Base-by-base conservation (phyloP, 2,329 filamentous ascomycete species). In the Pseudocercospora cruenta region DNA sequence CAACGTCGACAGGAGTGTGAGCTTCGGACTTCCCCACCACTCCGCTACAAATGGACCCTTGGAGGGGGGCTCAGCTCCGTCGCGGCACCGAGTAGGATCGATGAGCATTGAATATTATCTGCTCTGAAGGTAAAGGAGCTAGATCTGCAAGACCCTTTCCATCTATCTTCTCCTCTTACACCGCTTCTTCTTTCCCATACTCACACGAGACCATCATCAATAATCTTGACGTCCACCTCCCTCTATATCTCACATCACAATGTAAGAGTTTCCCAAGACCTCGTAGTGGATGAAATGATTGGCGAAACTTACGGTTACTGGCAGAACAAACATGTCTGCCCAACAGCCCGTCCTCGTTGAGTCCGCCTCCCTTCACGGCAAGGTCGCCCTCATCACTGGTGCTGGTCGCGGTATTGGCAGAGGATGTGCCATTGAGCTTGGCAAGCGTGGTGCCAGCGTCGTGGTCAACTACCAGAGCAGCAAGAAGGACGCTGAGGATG, bases 391-490 rank as follows among this genome's bases (percentile, higher is more conserved):
- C 69, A 82, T 91, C 77, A 91, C 89, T 16, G 89, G 86, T 47
- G 81, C 86, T 63, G 87, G 88, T 60, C 87, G 88, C 39, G 89
- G 89, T 64, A 91, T 91, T 72, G 89, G 89, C 45, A 81, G 82
- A 60, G 88, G 88, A 61, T 89, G 89, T 61, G 88, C 89, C 69
- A 82, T 90, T 62, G 88, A 90, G 78, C 87, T 91, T 47, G 88
- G 85, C 76, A 83, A 85, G 75, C 87, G 88, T 69, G 89, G 89
- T 47, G 86, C 86, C 73, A 86, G 82, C 63, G 82, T 91, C 60
- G 82, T 91, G 26, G 84, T 92, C 76, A 91, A 91, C 80, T 85
- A 88, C 72, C 87, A 87, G 69, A 83, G 84, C 69, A 84, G 84
- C 74, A 80, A 82, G 69, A 77, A 78, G 45, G 78, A 81, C 26